Percentiles rank a stretch among this genome's conserved stretches.
These are phyloP conservation scores for Coniella lustricola DNA, from an alignment of 2,329 filamentous ascomycete genomes.

Conservation along the genomic window DNA sequence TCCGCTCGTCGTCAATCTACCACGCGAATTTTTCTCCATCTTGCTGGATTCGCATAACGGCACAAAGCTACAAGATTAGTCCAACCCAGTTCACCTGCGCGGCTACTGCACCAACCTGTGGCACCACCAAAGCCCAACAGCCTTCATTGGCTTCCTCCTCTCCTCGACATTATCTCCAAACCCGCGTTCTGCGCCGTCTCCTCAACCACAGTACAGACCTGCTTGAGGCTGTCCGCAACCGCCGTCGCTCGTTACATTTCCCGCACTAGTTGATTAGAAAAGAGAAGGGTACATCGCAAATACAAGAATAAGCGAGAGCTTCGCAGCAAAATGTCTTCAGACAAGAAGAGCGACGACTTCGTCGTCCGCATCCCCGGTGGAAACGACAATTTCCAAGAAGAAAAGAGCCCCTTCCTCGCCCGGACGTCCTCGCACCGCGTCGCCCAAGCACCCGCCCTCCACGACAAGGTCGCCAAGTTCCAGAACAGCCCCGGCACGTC, in stretches of 20 bases:
- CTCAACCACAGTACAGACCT: background rate
- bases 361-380: conserved; percentile 62
- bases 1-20: no score
- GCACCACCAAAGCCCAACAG: background rate
- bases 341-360: conserved; percentile 85
- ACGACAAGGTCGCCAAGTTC: conserved; percentile 39
- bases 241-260: conserved; percentile 1
- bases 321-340: conserved; percentile 55
- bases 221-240: background rate
- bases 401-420: conserved; percentile 46
- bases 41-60: no score
- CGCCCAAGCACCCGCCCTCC: conserved; percentile 28
- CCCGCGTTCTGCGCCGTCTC: background rate
- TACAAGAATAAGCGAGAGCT: background rate
- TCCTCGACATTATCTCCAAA: conserved; percentile 1
- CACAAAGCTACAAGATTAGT: no score
- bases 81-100: background rate
- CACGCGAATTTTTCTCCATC: no score
- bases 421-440: conserved; percentile 32
- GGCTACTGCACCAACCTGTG: background rate
- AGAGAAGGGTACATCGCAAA: background rate
- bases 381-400: conserved; percentile 40
- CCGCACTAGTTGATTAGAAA: background rate
- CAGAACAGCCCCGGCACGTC: conserved; percentile 74
- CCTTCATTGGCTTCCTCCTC: background rate